Evolutionary conservation across 495 filamentous ascomycete genomes (phyloP).

Genomic region (Talaromyces stipitatus): DNA sequence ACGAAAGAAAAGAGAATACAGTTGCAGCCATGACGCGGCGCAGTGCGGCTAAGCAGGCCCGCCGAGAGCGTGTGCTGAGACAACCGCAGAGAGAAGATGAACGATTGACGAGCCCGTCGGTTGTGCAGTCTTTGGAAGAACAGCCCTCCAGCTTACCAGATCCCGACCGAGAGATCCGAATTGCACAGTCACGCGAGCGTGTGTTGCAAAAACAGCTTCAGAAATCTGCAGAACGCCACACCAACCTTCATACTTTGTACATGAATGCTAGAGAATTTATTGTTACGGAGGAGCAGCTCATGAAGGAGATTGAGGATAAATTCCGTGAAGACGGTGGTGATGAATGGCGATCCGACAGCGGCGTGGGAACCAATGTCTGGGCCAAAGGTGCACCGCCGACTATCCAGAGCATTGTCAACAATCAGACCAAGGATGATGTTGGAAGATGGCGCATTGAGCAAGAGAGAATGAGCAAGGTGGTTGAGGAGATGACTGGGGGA

Average conservation of each 20-base stretch:
- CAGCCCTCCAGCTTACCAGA: conserved; percentile 33
- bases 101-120: conserved; percentile 47
- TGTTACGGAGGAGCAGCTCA: conserved; percentile 52
- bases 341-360: conserved; percentile 37
- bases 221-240: conserved; percentile 32
- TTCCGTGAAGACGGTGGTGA: conserved; percentile 48
- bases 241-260: conserved; percentile 54
- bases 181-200: conserved; percentile 34
- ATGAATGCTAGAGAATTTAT: conserved; percentile 59
- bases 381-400: conserved; percentile 45
- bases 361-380: conserved; percentile 49
- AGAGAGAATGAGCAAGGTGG: conserved; percentile 55
- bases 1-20: conserved; percentile 42
- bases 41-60: conserved; percentile 25
- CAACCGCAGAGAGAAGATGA: conserved; percentile 53
- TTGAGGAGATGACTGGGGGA: conserved; percentile 61
- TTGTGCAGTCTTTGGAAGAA: conserved; percentile 34
- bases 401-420: conserved; percentile 31
- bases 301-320: conserved; percentile 50
- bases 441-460: conserved; percentile 38
- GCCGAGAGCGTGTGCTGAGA: conserved; percentile 36
- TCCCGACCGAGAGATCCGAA: conserved; percentile 37
- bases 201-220: conserved; percentile 26
- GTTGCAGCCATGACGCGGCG: conserved; percentile 30
- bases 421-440: conserved; percentile 22